phyloP scores from a whole-genome alignment of 169 alveolate species.

The Toxoplasma gondii region DNA sequence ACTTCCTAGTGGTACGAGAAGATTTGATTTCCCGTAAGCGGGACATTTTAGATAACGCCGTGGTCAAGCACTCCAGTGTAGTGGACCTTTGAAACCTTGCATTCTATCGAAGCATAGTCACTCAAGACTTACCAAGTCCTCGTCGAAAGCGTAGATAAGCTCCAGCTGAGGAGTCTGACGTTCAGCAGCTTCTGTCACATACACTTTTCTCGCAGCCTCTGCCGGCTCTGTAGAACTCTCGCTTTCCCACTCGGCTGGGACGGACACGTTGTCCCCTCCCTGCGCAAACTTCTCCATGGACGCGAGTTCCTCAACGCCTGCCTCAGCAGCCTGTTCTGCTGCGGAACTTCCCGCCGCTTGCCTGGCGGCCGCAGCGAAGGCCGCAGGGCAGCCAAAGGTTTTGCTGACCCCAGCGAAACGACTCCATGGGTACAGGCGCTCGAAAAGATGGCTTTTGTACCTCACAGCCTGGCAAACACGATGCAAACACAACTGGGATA shows the following conservation, averaged over 20 bases:
- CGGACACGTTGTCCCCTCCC: constrained; percentile 23
- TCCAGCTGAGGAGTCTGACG: constrained; percentile 48
- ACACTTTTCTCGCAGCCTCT: constrained; percentile 48
- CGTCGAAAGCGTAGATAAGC: constrained; percentile 56
- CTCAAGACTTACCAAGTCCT: constrained; percentile 38
- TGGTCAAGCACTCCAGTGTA: too few relatives aligned
- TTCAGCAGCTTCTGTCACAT: constrained; percentile 63
- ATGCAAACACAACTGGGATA: neutral
- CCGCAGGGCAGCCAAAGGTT: constrained; percentile 48
- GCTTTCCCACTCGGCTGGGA: constrained; percentile 66
- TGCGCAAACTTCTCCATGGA: constrained; percentile 42
- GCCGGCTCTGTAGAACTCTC: constrained; percentile 51
- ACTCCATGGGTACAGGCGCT: constrained; percentile 65
- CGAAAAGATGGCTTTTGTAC: constrained; percentile 62
- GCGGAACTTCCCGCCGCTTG: constrained; percentile 36
- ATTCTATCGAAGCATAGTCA: too few relatives aligned
- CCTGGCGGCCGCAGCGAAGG: constrained; percentile 34
- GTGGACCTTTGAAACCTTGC: too few relatives aligned
- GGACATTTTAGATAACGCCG: too few relatives aligned
- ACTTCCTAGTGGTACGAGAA: too few relatives aligned
- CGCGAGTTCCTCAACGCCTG: constrained; percentile 40
- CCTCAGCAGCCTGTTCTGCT: constrained; percentile 34
- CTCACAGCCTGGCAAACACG: constrained; percentile 56
- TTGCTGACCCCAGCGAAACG: constrained; percentile 64
- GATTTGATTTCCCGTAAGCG: too few relatives aligned